Base-by-base conservation (phyloP, 2,329 filamentous ascomycete species). In the Dichotomopilus funicola region DNA sequence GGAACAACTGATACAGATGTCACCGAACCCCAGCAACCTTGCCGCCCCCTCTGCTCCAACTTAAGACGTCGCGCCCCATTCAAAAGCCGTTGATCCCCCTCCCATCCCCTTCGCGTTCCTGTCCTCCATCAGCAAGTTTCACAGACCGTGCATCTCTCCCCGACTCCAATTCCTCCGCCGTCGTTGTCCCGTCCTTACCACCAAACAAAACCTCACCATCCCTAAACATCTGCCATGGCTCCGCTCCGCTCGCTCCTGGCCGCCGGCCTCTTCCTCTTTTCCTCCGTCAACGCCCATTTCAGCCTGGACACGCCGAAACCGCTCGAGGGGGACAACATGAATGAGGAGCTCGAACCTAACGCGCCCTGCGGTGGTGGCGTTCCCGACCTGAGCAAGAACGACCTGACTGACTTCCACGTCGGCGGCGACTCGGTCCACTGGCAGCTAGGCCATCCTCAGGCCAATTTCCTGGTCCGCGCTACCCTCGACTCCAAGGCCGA, bases 391-490 rank as follows among this genome's bases (percentile, higher is more conserved):
- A 47, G 62, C 53, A 61, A 61, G 6, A 61, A 67, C 59, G 71
- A 71, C 47, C 61, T 71, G 31, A 72, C 73, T 51, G 71, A 81
- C 61, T 83, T 83, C 68, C 76, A 82, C 64, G 77, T 83, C 56
- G 79, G 71, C 61, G 80, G 81, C 61, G 77, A 83, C 61, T 70
- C 76, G 55, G 70, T 84, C 37, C 72, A 73, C 57, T 64, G 78
- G 49, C 68, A 67, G 6, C 71, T 75, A 6, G 74, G 72, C 3
- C 82, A 85, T 63, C 71, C 78, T 3, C 72, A 80, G 65, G 70
- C 72, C 61, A 79, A 72, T 53, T 84, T 76, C 77, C 72, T 85
- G 12, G 79, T 81, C 71, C 80, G 82, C 59, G 78, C 75, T 59
- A 84, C 80, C 10, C 71, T 76, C 19, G 80, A 81, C 62, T 62